Percentiles rank a stretch among this genome's conserved stretches.
Conservation (phyloP, 768 basidiomycete genomes). For the Mycena floridula region DNA sequence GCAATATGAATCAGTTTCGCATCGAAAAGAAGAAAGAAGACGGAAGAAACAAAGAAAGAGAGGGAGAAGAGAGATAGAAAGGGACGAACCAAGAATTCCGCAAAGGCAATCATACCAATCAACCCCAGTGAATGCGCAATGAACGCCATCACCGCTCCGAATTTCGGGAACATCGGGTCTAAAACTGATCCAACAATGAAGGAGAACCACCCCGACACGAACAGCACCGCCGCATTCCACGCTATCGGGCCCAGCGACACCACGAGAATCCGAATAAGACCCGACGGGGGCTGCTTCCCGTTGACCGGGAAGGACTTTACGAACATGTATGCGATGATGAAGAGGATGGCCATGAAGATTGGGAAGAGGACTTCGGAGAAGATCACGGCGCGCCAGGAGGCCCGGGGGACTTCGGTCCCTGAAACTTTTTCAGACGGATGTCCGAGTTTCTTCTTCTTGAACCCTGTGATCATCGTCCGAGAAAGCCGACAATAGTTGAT, state of each 20-base stretch:
- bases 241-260: constrained; percentile 93
- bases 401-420: constrained; percentile 90
- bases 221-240: constrained; percentile 85
- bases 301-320: constrained; percentile 79
- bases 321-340: constrained; percentile 88
- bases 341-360: constrained; percentile 76
- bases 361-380: constrained; percentile 87
- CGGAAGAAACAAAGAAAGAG: too few relatives aligned
- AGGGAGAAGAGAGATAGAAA: constrained; percentile 1
- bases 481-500: constrained; percentile 97
- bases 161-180: constrained; percentile 76
- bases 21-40: too few relatives aligned
- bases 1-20: constrained; percentile 9
- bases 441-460: constrained; percentile 96
- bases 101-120: constrained; percentile 87
- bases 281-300: constrained; percentile 67
- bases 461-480: constrained; percentile 99
- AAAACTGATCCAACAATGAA: constrained; percentile 91
- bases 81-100: constrained; percentile 83
- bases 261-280: constrained; percentile 88
- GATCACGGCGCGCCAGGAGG: constrained; percentile 85
- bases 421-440: constrained; percentile 97
- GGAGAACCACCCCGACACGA: constrained; percentile 85
- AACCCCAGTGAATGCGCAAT: constrained; percentile 80
- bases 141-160: constrained; percentile 89